Percentiles rank a stretch among this genome's conserved stretches.
Evolutionary conservation across 1,284 basidiomycete genomes (phyloP).

Genomic region (Cutaneotrichosporon mucoides): DNA sequence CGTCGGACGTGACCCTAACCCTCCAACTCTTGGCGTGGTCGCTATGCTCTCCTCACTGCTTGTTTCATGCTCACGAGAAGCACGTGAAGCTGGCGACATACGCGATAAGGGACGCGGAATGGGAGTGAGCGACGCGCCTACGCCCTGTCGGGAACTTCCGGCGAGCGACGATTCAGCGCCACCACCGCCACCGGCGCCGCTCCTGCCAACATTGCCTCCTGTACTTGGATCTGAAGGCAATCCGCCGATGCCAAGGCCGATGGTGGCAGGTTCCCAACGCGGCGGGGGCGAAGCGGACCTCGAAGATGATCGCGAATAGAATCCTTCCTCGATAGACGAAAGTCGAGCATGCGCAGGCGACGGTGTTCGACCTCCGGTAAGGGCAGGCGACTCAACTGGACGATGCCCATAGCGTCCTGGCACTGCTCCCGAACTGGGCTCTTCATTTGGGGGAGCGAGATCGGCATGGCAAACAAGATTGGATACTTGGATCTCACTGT

Average conservation of each 20-base stretch:
- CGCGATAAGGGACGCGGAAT: neutral
- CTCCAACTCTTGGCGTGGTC: neutral
- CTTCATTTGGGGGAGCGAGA: conserved; percentile 1
- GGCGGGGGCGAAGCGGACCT: no score
- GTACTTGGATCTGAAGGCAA: no score
- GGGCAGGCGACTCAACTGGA: neutral
- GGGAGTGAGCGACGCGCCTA: neutral
- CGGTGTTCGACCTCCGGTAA: no score
- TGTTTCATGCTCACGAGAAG: neutral
- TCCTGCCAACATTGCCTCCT: no score
- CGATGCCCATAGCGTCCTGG: neutral
- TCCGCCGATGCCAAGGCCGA: neutral
- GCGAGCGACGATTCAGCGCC: neutral
- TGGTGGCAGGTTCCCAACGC: neutral
- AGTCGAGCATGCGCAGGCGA: no score
- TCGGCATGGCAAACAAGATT: conserved; percentile 29
- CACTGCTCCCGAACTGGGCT: no score
- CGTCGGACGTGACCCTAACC: neutral
- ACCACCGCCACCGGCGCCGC: neutral
- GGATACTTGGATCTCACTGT: conserved; percentile 26
- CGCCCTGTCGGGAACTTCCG: neutral
- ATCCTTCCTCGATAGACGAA: no score
- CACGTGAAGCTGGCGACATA: neutral
- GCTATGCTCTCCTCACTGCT: neutral
- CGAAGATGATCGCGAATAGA: no score